Conservation (phyloP, 768 basidiomycete species). For the Tricholomella constricta region DNA sequence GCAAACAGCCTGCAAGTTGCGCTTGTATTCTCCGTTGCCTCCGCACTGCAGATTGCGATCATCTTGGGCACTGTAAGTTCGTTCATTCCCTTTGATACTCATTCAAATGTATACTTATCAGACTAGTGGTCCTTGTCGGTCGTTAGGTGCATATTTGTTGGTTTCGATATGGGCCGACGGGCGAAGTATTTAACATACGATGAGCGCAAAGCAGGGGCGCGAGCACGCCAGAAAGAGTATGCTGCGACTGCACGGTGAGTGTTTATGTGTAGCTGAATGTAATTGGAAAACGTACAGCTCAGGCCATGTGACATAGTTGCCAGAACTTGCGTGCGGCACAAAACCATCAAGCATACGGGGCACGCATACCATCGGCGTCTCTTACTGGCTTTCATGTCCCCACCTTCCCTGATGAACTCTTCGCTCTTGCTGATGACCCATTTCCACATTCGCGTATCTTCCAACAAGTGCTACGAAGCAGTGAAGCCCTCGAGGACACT, state of each 20-base stretch:
- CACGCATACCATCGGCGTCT: background rate
- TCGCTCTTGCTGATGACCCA: background rate
- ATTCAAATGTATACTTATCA: too few relatives aligned
- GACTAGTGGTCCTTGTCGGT: too few relatives aligned
- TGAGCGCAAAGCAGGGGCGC: background rate
- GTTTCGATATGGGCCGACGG: background rate
- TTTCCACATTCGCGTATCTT: background rate
- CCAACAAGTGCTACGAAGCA: background rate
- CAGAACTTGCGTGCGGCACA: background rate
- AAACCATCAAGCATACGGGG: conserved; percentile 1
- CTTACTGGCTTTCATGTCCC: background rate
- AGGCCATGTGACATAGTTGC: background rate
- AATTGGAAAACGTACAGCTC: too few relatives aligned
- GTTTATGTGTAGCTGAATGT: too few relatives aligned
- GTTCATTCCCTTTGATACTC: too few relatives aligned
- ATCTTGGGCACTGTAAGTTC: too few relatives aligned
- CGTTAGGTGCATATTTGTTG: too few relatives aligned
- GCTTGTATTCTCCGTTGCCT: too few relatives aligned
- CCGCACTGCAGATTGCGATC: too few relatives aligned
- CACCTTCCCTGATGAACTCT: background rate
- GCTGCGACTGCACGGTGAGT: background rate
- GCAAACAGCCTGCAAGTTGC: too few relatives aligned
- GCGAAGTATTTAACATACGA: background rate
- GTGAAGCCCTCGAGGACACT: conserved; percentile 1
- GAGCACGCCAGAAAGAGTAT: background rate